phyloP scores from a whole-genome alignment of 805 yeast species.

The Starmerella kuoi region DNA sequence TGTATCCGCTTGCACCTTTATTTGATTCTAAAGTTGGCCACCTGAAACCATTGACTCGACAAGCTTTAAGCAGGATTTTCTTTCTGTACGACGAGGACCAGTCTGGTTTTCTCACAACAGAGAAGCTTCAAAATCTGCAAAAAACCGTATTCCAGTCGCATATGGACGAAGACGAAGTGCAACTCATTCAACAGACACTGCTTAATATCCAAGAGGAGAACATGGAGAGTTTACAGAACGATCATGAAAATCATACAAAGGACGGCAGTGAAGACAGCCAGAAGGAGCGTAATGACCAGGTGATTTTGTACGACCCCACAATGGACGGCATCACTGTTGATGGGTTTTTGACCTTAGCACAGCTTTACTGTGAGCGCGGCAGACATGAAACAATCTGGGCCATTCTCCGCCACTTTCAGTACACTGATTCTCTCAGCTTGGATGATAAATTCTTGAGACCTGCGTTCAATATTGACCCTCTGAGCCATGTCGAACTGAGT shows the following conservation, averaged over 20 bases:
- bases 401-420: conserved; percentile 71
- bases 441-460: conserved; percentile 74
- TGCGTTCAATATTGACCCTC: conserved; percentile 54
- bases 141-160: conserved; percentile 57
- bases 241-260: conserved; percentile 10
- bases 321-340: conserved; percentile 49
- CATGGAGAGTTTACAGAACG: neutral
- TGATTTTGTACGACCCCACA: conserved; percentile 12
- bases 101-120: conserved; percentile 64
- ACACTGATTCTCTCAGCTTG: conserved; percentile 81
- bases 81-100: conserved; percentile 79
- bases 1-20: conserved; percentile 84
- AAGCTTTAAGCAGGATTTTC: conserved; percentile 71
- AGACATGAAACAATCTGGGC: conserved; percentile 98
- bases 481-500: conserved; percentile 77
- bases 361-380: conserved; percentile 77
- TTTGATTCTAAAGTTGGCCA: conserved; percentile 83
- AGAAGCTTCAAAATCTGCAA: conserved; percentile 61
- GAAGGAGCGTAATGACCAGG: neutral
- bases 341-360: conserved; percentile 69
- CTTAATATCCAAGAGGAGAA: conserved; percentile 28
- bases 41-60: conserved; percentile 61
- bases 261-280: neutral
- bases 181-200: conserved; percentile 32
- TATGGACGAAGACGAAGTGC: conserved; percentile 33